phyloP scores from a whole-genome alignment of 345 rosid species.

The Salix brachista region DNA sequence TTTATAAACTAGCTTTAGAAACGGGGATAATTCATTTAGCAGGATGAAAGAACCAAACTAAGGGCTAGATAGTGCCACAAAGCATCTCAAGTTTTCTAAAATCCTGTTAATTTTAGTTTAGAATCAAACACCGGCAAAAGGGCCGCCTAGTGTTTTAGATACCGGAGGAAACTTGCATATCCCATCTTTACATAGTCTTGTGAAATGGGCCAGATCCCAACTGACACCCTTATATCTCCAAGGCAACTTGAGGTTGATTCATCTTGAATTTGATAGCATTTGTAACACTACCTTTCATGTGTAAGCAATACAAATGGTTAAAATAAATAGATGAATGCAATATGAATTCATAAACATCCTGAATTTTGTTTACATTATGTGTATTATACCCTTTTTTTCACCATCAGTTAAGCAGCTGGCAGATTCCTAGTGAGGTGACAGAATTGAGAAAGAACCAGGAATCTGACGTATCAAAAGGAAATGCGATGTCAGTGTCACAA shows the following conservation, averaged over 20 bases:
- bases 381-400: constrained; percentile 4
- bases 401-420: constrained; percentile 92
- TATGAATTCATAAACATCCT: background rate
- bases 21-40: too few species aligned
- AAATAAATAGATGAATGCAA: background rate
- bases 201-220: too few species aligned
- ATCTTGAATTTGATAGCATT: background rate
- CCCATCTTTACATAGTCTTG: too few species aligned
- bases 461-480: constrained; percentile 43
- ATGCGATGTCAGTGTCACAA: constrained; percentile 31
- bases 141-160: too few species aligned
- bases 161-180: too few species aligned
- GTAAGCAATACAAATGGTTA: background rate
- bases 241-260: background rate
- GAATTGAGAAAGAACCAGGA: constrained; percentile 68
- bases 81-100: too few species aligned
- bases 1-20: too few species aligned
- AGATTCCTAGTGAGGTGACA: constrained; percentile 74
- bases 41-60: too few species aligned
- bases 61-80: too few species aligned
- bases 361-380: background rate
- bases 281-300: background rate
- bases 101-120: too few species aligned
- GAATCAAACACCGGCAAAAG: too few species aligned
- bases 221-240: too few species aligned